Evolutionary conservation across 2,329 filamentous ascomycete genomes (phyloP), one percentile per base, ranked within the genome.

Genomic region (Apiospora rasikravindrae): DNA sequence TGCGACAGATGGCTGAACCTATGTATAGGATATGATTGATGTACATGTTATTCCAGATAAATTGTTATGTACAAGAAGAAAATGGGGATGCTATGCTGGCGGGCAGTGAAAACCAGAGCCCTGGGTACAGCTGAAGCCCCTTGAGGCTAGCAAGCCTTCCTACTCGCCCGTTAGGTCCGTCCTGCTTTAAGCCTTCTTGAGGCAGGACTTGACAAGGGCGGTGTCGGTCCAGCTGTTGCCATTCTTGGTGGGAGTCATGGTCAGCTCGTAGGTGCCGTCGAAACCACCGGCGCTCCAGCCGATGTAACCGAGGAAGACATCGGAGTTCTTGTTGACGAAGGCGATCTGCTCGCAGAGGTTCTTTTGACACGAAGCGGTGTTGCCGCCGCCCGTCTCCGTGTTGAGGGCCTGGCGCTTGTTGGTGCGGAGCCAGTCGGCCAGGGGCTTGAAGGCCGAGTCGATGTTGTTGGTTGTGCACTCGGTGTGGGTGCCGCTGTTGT

Each of bases 401-500:
- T 81, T 76, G 40, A 83, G 72, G 3, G 78, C 82, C 75, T 80
- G 77, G 37, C 82, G 78, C 13, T 76, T 75, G 72, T 80, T 77
- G n/a, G 73, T 53, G 71, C 81, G 78, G 64, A 83, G 78, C 78
- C 80, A 83, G 68, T 74, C 74, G 8, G 81, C 82, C 13, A 83
- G 78, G 1, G 77, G 77, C 37, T 74, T 73, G 74, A 83, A 83
- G 24, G 78, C 76, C 24, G 71, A 73, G 73, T 75, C 75, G 71
- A 82, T 78, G 73, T 83, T 83, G 75, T 77, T 72, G 14, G 84
- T 88, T 1, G 85, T 85, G 79, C 89, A 91, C 70, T 86, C 81
- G 5, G 80, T 74, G 74, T 86, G 80, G 0, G 85, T 87, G 51
- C 89, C 89, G 7, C 85, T 87, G 80, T 87, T 87, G 80, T 90